Conservation (phyloP, 768 basidiomycete genomes). For the Tricholoma hemisulphureum region DNA sequence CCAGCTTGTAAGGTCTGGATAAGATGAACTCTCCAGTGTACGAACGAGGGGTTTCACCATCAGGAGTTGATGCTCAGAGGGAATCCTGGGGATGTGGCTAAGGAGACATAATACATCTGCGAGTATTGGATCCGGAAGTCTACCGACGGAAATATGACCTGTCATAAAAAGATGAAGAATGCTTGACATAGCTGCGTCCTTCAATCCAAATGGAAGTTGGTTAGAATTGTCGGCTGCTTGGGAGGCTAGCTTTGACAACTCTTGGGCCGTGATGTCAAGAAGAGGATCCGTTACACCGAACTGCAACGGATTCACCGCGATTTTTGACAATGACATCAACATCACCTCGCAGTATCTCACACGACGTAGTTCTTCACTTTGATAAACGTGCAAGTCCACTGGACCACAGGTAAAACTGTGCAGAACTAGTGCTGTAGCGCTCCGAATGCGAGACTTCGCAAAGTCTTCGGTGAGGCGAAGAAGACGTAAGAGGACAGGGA, state of each 20-base stretch:
- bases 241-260: constrained; percentile 34
- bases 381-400: constrained; percentile 23
- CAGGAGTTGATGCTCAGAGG: constrained; percentile 21
- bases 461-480: constrained; percentile 29
- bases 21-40: constrained; percentile 28
- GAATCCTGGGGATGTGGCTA: constrained; percentile 27
- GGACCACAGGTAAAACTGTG: constrained; percentile 29
- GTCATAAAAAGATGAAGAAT: constrained; percentile 37
- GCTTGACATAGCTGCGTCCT: constrained; percentile 28
- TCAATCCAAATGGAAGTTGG: constrained; percentile 27
- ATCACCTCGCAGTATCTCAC: constrained; percentile 31
- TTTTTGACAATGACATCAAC: constrained; percentile 32
- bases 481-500: constrained; percentile 35
- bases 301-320: constrained; percentile 28
- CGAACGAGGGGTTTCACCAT: constrained; percentile 31
- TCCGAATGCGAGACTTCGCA: constrained; percentile 27
- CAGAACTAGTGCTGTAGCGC: constrained; percentile 32
- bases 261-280: constrained; percentile 30
- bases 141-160: constrained; percentile 30
- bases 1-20: constrained; percentile 33
- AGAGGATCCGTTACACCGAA: constrained; percentile 33
- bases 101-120: constrained; percentile 39
- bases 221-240: constrained; percentile 28
- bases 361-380: constrained; percentile 28
- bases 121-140: constrained; percentile 30